Base-by-base conservation (phyloP, 306 rosid genomes). In the Malus asiatica region DNA sequence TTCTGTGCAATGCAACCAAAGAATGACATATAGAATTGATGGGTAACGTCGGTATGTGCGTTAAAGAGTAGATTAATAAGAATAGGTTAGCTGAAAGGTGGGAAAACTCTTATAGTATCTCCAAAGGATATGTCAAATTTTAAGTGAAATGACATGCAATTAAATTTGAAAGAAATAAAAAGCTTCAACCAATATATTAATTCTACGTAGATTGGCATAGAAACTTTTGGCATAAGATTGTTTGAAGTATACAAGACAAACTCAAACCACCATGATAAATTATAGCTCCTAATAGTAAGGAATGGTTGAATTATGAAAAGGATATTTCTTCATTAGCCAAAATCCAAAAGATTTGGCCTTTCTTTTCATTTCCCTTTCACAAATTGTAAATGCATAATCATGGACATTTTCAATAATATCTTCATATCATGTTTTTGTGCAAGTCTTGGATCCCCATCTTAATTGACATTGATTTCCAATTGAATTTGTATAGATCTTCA, bases 31-130 rank as follows among this genome's bases (percentile, higher is more conserved):
- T 3, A 16, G 1, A 51, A 51, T 5, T 16, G 55, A 2, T 51
- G 8, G 18, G 1, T 0, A 51, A 15, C 7, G 8, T 51, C 0
- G 0, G 2, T 5, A 0, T 5, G 1, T 48, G 55, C 0, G 3
- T 16, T 0, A 51, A 51, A 0, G 3, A 5, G 8, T 5, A 14
- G 0, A 25, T 61, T 0, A 61, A 14, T 27, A 16, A 68, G 8
- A n/a, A 55, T 6, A 11, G 29, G 4, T 38, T 66, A 23, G 2
- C 11, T 4, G 6, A 30, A 46, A 52, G 4, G 5, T n/a, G 38
- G 1, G 7, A 65, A 15, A 57, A 57, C 6, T n/a, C 25, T 20
- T n/a, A 35, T 1, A 35, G 2, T 2, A 35, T 35, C 9, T 33
- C 0, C 38, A 33, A 33, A 33, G 0, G 0, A 35, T 2, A 35